Evolutionary conservation across 192 early-diverging fungal genomes (phyloP), one percentile per base, ranked within the genome.

Genomic region (Backusella australiensis): DNA sequence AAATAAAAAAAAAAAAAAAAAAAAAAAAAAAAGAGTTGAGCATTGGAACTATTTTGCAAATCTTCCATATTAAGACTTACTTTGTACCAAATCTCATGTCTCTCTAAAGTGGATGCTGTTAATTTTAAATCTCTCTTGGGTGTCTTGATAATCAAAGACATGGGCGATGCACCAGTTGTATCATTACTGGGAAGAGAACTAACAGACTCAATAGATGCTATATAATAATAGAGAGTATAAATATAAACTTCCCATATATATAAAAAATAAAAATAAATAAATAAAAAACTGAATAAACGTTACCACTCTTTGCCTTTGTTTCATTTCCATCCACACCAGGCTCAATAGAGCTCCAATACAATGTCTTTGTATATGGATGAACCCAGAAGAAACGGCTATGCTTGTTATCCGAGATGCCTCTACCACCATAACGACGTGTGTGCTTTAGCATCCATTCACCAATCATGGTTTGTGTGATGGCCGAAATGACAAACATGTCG

Each of bases 381-480:
- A 94, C 88, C 93, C 93, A 94, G 46, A 94, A 93, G 82, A 90
- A 94, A 26, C 93, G 87, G 72, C 84, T 76, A 44, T 94, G 91
- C 23, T 89, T 85, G 53, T 91, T 90, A 75, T 92, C 93, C n/a
- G 85, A 87, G 14, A 85, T 86, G 42, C 84, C 83, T 26, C 81
- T 82, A 0, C 84, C 85, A 34, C 87, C 86, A 73, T 74, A 85
- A 36, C 87, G 82, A 7, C 91, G 82, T 19, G 92, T 93, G 72
- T 90, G 92, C 78, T 94, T 94, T 80, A 84, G 87, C 81, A 94
- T 82, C 75, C 85, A 91, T 66, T 91, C 89, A 9, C 93, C 93
- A 39, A 94, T 91, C 93, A 94, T 94, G 19, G 93, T 92, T 49
- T 91, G 91, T 26, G 93, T 91, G 42, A 94, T 92, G 7, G 91